Percentiles rank a stretch among this genome's conserved stretches.
Evolutionary conservation across 257 asterid genomes (phyloP).

Genomic region (Leptodermis oblonga): DNA sequence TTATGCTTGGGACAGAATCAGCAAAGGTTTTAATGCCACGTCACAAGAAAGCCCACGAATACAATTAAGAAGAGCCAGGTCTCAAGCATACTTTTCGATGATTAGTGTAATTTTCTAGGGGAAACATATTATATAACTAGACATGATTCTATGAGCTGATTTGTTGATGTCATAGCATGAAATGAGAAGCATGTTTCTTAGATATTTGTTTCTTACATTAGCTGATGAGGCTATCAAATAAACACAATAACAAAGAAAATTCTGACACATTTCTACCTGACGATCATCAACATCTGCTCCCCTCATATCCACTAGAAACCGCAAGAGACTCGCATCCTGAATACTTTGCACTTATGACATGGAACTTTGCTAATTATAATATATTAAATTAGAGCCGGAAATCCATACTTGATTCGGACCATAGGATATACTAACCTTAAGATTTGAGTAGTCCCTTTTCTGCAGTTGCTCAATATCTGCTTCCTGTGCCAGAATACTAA

Average conservation of each 20-base stretch:
- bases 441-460: slow-evolving; percentile 84
- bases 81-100: no score
- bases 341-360: slow-evolving; percentile 47
- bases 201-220: neutral
- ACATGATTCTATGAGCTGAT: neutral
- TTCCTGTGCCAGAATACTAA: slow-evolving; percentile 46
- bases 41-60: neutral
- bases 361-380: slow-evolving; percentile 30
- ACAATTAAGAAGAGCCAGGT: neutral
- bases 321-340: slow-evolving; percentile 99
- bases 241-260: slow-evolving; percentile 8
- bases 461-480: slow-evolving; percentile 93
- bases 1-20: neutral
- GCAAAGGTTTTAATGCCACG: neutral
- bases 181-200: neutral
- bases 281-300: slow-evolving; percentile 96
- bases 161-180: neutral
- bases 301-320: slow-evolving; percentile 97
- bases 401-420: slow-evolving; percentile 13
- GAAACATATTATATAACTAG: neutral
- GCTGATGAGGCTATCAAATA: neutral
- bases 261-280: slow-evolving; percentile 53
- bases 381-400: slow-evolving; percentile 13
- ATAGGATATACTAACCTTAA: slow-evolving; percentile 51
- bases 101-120: neutral